phyloP scores from a whole-genome alignment of 179 eudicot species.

The Gypsophila paniculata region DNA sequence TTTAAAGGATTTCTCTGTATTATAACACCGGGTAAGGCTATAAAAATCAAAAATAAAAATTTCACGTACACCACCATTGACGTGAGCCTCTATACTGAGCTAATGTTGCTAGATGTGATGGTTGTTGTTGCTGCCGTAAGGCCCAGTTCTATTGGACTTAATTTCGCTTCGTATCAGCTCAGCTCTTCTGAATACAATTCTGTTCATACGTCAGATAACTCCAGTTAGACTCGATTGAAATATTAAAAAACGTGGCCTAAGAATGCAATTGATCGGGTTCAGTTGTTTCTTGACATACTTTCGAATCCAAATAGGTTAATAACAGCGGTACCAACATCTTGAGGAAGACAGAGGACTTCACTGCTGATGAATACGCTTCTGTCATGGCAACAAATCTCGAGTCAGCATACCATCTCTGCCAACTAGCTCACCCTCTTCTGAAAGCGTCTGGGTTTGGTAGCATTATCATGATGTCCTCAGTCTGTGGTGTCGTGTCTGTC shows the following conservation, averaged over 20 bases:
- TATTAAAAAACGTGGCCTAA: too few species aligned
- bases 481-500: slow-evolving; percentile 29
- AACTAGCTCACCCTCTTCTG: slow-evolving; percentile 57
- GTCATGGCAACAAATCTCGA: slow-evolving; percentile 54
- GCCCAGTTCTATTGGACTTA: too few species aligned
- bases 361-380: slow-evolving; percentile 38
- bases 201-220: too few species aligned
- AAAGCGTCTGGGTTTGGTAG: slow-evolving; percentile 55
- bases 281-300: neutral
- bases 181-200: too few species aligned
- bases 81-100: neutral
- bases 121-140: too few species aligned
- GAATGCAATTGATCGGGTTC: neutral
- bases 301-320: slow-evolving; percentile 31
- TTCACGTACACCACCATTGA: neutral
- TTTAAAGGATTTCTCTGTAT: too few species aligned
- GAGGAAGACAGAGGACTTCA: slow-evolving; percentile 38
- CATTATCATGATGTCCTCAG: too few species aligned
- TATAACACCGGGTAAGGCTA: too few species aligned
- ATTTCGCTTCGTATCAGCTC: too few species aligned
- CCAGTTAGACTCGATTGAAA: too few species aligned
- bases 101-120: too few species aligned
- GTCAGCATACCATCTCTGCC: slow-evolving; percentile 53
- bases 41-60: too few species aligned
- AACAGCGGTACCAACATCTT: slow-evolving; percentile 20